These are phyloP conservation scores for Scheffersomyces insectosa DNA, from an alignment of 1,139 yeast genomes.

Conservation along the genomic window DNA sequence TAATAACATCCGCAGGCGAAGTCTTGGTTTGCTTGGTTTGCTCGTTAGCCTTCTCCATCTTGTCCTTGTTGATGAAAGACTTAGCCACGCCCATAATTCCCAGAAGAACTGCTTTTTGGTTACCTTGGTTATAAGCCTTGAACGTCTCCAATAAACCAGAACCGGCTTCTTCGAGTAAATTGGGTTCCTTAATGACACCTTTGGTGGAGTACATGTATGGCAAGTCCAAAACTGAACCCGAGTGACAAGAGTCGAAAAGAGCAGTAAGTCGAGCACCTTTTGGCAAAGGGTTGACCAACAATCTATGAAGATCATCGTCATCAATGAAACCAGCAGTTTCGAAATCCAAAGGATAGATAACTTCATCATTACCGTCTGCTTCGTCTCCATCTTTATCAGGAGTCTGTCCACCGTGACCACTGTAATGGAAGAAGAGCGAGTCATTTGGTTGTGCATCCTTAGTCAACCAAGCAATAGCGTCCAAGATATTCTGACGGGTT, in stretches of 20 bases:
- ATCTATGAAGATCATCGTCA: conserved; percentile 3
- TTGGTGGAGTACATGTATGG: conserved; percentile 6
- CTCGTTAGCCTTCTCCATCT: background rate
- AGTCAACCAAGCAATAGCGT: conserved; percentile 6
- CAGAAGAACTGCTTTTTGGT: conserved; percentile 4
- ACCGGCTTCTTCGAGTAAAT: conserved; percentile 5
- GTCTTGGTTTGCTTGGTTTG: conserved; percentile 8
- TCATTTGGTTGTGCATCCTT: conserved; percentile 5
- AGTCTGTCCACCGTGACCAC: conserved; percentile 5
- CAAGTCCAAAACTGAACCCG: conserved; percentile 5
- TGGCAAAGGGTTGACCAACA: conserved; percentile 5
- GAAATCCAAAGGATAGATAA: conserved; percentile 5
- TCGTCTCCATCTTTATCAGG: conserved; percentile 5
- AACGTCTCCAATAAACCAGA: conserved; percentile 2
- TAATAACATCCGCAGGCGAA: conserved; percentile 17
- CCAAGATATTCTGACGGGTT: conserved; percentile 3
- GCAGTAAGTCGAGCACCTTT: conserved; percentile 5
- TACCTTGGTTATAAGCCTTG: conserved; percentile 4
- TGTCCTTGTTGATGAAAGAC: conserved; percentile 4
- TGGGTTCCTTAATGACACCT: conserved; percentile 6
- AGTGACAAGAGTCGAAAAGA: conserved; percentile 6
- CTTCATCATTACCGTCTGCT: conserved; percentile 6
- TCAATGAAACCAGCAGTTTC: conserved; percentile 3
- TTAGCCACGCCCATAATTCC: conserved; percentile 3
- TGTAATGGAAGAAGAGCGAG: conserved; percentile 5